These are phyloP conservation scores for Paratinospora sagittata DNA, from an alignment of 164 flowering plant genomes.

Conservation along the genomic window DNA sequence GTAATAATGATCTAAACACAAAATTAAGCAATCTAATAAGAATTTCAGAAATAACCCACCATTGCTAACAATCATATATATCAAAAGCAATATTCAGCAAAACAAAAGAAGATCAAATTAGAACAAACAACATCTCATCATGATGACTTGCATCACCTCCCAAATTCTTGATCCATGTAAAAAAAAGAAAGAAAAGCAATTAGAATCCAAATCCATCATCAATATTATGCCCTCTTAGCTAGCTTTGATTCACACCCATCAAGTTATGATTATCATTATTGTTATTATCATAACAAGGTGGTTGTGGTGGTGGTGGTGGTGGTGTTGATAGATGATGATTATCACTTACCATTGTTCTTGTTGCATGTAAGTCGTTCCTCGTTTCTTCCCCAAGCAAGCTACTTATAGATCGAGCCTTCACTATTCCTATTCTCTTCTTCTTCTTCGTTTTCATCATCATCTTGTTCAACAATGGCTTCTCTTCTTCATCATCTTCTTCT, in stretches of 20 bases:
- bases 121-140: too few species aligned
- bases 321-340: background rate
- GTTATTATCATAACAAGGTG: background rate
- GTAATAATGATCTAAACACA: too few species aligned
- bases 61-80: too few species aligned
- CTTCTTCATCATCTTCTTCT: slow-evolving; percentile 1
- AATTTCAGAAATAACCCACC: too few species aligned
- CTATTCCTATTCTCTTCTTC: slow-evolving; percentile 56
- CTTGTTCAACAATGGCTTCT: slow-evolving; percentile 5
- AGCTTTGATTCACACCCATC: background rate
- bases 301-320: background rate
- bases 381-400: slow-evolving; percentile 48
- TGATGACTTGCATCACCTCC: too few species aligned
- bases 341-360: background rate
- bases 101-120: too few species aligned
- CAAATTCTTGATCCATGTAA: too few species aligned
- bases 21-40: too few species aligned
- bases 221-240: too few species aligned
- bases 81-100: too few species aligned
- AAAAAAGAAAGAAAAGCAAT: too few species aligned
- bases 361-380: slow-evolving; percentile 10
- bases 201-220: too few species aligned
- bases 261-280: background rate
- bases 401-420: slow-evolving; percentile 71
- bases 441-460: slow-evolving; percentile 20